Evolutionary conservation across 2,329 filamentous ascomycete genomes (phyloP).

Genomic region (Hymenoscyphus fraxineus): DNA sequence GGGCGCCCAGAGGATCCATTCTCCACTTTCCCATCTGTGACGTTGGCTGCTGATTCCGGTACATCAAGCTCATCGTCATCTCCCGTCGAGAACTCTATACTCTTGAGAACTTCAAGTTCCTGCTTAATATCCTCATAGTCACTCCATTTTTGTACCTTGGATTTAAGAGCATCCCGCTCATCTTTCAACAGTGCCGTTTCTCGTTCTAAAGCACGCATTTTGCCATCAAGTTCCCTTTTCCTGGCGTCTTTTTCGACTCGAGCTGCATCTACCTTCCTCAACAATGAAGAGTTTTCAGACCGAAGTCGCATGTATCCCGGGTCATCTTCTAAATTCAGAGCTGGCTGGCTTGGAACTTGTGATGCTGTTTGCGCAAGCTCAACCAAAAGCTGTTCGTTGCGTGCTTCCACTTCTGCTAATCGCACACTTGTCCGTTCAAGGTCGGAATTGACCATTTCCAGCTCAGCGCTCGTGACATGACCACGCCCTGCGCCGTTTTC

Average conservation of each 20-base stretch:
- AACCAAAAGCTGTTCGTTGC: conserved; percentile 88
- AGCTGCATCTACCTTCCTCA: conserved; percentile 81
- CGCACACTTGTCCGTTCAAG: conserved; percentile 83
- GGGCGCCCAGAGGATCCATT: conserved; percentile 51
- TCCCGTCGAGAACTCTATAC: conserved; percentile 92
- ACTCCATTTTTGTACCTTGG: conserved; percentile 80
- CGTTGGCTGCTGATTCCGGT: conserved; percentile 35
- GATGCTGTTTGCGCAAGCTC: conserved; percentile 89
- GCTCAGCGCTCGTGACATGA: conserved; percentile 78
- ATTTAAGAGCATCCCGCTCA: conserved; percentile 75
- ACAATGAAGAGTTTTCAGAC: conserved; percentile 87
- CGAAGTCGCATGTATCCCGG: conserved; percentile 82
- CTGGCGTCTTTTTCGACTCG: conserved; percentile 80
- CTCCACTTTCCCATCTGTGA: conserved; percentile 29
- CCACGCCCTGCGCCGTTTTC: conserved; percentile 54
- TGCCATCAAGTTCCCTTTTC: conserved; percentile 71
- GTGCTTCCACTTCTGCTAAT: conserved; percentile 84
- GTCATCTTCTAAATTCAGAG: conserved; percentile 75
- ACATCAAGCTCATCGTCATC: conserved; percentile 66
- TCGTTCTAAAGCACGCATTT: conserved; percentile 73
- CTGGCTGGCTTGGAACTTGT: conserved; percentile 57
- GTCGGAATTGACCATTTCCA: conserved; percentile 90
- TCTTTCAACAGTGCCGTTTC: conserved; percentile 70
- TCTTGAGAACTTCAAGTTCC: conserved; percentile 93
- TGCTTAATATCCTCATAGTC: conserved; percentile 97